Base-by-base conservation (phyloP, 306 rosid species). In the Echinosophora koreensis region DNA sequence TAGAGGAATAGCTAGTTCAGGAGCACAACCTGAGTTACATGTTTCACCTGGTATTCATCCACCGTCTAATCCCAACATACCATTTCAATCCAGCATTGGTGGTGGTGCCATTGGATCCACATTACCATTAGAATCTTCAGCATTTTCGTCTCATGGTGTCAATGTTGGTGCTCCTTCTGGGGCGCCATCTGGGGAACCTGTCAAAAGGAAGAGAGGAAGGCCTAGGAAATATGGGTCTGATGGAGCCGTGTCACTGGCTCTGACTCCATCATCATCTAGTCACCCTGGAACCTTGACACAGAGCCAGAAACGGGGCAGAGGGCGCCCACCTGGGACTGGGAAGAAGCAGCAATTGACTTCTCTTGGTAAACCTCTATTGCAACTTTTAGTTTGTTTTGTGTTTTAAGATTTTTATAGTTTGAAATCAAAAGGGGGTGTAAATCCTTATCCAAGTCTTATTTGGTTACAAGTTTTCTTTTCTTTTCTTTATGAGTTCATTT, bases 171-270 rank as follows among this genome's bases (percentile, higher is more conserved):
- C 87, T 69, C 93, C 82, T 58, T 42, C 91, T 8, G 87, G 79
- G 63, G 86, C 65, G 10, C 88, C 90, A 13, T 73, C 90, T 0
- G 85, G 86, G 5, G 97, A 94, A 69, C 86, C 89, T 37, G 79
- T 82, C 59, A 94, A 92, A 66, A 82, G 98, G 87, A 94, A 89
- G 85, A 87, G 97, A 77, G 98, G 98, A 79, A 91, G 98, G 78
- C 98, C 98, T 11, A 77, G 98, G 75, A 94, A 94, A 59, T 94
- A 94, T 68, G 98, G 95, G 5, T 85, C 91, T 6, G 97, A 90
- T 78, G 94, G 98, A 78, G 79, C 82, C 64, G 97, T 94, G 51
- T 93, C 98, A 34, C 72, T 90, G 92, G 95, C 93, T 51, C 72
- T 92, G 58, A 86, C 91, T 50, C 92, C 95, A 22, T 66, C 90